Percentiles rank a stretch among this genome's conserved stretches.
Conservation (phyloP, 305 asterid species). For the Fraxinus angustifolia region DNA sequence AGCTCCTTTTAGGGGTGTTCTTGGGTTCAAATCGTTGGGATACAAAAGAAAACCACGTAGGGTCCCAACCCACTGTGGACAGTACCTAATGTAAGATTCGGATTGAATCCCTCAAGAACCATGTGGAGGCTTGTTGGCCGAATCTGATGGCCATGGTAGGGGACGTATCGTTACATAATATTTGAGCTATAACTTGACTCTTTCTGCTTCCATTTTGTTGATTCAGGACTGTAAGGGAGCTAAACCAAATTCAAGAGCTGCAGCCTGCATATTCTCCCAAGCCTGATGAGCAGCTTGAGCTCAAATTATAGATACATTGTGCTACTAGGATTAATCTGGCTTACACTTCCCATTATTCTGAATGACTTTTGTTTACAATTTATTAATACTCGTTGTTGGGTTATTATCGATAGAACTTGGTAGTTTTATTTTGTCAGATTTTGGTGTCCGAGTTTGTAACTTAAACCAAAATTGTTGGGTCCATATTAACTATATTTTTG, state of each 20-base stretch:
- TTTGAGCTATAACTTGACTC: neutral
- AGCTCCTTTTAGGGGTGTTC: neutral
- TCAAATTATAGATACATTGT: conserved; percentile 22
- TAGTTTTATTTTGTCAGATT: neutral
- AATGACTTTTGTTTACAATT: neutral
- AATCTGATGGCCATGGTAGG: neutral
- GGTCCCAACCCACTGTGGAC: neutral
- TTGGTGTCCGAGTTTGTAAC: too few relatives aligned
- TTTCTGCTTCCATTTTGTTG: neutral
- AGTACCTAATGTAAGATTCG: neutral
- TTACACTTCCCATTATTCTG: neutral
- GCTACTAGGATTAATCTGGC: neutral
- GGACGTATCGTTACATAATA: neutral
- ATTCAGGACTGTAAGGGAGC: conserved; percentile 39
- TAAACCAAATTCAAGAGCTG: conserved; percentile 31
- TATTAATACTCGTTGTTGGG: neutral
- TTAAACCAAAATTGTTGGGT: too few relatives aligned
- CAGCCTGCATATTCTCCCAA: conserved; percentile 29
- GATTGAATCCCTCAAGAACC: neutral
- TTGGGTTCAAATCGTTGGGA: neutral
- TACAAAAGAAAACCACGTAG: neutral
- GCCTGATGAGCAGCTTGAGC: conserved; percentile 36
- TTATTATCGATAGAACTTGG: neutral
- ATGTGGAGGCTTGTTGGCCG: neutral
- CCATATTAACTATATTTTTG: too few relatives aligned